These are phyloP conservation scores for Aureoboletus auriporus DNA, from an alignment of 768 basidiomycete species.

Conservation along the genomic window DNA sequence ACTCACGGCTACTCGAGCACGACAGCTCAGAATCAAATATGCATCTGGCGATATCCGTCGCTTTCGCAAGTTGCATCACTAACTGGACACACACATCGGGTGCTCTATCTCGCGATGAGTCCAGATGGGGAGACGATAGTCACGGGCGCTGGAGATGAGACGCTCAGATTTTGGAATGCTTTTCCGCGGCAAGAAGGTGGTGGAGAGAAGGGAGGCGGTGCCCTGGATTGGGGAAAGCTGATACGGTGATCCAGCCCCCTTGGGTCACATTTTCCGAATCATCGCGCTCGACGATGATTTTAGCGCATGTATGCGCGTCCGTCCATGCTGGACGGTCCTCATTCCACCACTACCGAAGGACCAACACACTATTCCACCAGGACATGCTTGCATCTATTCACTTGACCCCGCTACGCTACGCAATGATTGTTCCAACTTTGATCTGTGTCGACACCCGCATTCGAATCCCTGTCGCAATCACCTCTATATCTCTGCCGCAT, in stretches of 20 bases:
- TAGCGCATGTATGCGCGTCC: conserved; percentile 5
- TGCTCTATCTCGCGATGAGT: conserved; percentile 95
- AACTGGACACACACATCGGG: conserved; percentile 92
- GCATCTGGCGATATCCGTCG: conserved; percentile 91
- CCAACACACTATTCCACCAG: conserved; percentile 17
- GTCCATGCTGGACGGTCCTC: neutral
- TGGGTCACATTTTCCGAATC: neutral
- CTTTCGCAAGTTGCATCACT: conserved; percentile 93
- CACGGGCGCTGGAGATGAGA: conserved; percentile 97
- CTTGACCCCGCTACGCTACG: conserved; percentile 8
- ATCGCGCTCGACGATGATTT: neutral
- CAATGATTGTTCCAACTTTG: conserved; percentile 18
- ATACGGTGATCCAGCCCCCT: conserved; percentile 38
- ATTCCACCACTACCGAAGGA: conserved; percentile 6
- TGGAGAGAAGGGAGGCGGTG: conserved; percentile 35
- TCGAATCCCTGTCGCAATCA: conserved; percentile 13
- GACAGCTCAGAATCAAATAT: conserved; percentile 93
- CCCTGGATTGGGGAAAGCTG: conserved; percentile 44
- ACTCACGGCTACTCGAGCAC: conserved; percentile 96
- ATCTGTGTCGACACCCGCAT: conserved; percentile 21
- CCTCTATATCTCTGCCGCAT: neutral
- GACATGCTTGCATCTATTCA: conserved; percentile 27
- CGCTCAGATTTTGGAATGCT: conserved; percentile 95
- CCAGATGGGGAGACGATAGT: conserved; percentile 98
- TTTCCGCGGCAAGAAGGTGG: conserved; percentile 71